A percentile compares a stretch with the other conserved stretches of the same genome.
Conservation (phyloP, 768 basidiomycete species). For the Lactarius hatsudake region DNA sequence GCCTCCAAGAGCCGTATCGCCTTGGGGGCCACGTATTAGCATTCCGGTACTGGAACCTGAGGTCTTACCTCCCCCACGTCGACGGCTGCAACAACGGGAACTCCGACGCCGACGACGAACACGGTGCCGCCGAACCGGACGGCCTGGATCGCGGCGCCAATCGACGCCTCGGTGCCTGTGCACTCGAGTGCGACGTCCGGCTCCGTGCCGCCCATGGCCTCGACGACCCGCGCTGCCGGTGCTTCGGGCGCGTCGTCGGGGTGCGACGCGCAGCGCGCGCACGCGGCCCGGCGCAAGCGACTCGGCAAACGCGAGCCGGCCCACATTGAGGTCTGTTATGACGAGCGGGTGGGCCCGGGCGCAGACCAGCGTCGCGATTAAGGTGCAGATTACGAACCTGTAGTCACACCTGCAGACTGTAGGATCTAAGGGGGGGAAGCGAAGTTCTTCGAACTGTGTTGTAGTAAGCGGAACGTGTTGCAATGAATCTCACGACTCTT, state of each 20-base stretch:
- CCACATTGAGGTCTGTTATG: too few species aligned
- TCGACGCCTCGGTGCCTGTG: conserved; percentile 60
- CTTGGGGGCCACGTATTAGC: conserved; percentile 77
- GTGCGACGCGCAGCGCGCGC: conserved; percentile 54
- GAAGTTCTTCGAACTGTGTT: neutral
- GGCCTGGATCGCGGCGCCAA: conserved; percentile 40
- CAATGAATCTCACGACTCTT: neutral
- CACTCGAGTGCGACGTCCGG: conserved; percentile 58
- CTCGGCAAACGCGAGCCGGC: too few species aligned
- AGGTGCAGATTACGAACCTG: conserved; percentile 35
- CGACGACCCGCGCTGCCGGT: conserved; percentile 51
- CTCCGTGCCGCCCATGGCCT: conserved; percentile 47
- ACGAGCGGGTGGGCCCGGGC: too few species aligned
- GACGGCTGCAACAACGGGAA: conserved; percentile 74
- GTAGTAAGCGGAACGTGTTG: neutral
- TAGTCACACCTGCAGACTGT: neutral
- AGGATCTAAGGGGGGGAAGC: neutral
- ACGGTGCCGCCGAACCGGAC: conserved; percentile 63
- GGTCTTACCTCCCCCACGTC: conserved; percentile 45
- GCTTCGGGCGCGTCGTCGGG: conserved; percentile 44
- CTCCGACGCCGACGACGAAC: conserved; percentile 70
- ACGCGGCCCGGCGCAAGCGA: too few species aligned
- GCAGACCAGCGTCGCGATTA: too few species aligned
- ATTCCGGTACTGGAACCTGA: conserved; percentile 47
- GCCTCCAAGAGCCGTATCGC: conserved; percentile 76